A percentile compares a stretch with the other conserved stretches of the same genome.
These are phyloP conservation scores for Astragalus glycyphyllos DNA, from an alignment of 306 rosid genomes.

Conservation along the genomic window DNA sequence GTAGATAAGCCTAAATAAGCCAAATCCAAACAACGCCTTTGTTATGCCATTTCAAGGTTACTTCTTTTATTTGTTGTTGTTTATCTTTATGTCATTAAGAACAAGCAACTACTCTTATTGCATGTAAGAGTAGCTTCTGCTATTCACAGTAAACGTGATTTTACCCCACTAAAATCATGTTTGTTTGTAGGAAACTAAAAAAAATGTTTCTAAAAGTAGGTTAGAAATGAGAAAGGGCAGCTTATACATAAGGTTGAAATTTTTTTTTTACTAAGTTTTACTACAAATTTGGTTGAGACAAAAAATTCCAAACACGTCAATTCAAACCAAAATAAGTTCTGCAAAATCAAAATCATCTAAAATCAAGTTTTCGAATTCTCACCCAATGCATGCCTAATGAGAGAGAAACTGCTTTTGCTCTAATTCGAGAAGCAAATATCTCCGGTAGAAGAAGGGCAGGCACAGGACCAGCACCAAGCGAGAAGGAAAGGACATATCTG, in stretches of 20 bases:
- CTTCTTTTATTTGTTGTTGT: too few species aligned
- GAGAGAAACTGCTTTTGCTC: constrained; percentile 96
- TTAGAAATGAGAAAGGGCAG: background rate
- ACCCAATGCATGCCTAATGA: constrained; percentile 99
- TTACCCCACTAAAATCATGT: too few species aligned
- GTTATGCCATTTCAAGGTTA: too few species aligned
- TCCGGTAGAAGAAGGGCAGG: constrained; percentile 98
- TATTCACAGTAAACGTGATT: too few species aligned
- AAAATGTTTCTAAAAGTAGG: background rate
- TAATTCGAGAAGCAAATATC: constrained; percentile 93
- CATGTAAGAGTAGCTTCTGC: too few species aligned
- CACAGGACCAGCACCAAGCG: constrained; percentile 99
- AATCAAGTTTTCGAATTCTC: background rate
- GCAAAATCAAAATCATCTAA: background rate
- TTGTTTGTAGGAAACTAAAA: too few species aligned
- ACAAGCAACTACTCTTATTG: background rate
- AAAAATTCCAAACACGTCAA: background rate
- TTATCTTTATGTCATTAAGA: too few species aligned
- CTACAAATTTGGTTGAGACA: background rate
- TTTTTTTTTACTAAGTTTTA: background rate
- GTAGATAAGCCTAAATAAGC: too few species aligned
- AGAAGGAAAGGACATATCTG: constrained; percentile 95
- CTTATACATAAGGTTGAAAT: background rate
- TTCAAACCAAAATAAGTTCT: background rate
- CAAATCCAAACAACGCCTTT: too few species aligned